These are phyloP conservation scores for Vachellia collinsii DNA, from an alignment of 306 rosid species.

Conservation along the genomic window DNA sequence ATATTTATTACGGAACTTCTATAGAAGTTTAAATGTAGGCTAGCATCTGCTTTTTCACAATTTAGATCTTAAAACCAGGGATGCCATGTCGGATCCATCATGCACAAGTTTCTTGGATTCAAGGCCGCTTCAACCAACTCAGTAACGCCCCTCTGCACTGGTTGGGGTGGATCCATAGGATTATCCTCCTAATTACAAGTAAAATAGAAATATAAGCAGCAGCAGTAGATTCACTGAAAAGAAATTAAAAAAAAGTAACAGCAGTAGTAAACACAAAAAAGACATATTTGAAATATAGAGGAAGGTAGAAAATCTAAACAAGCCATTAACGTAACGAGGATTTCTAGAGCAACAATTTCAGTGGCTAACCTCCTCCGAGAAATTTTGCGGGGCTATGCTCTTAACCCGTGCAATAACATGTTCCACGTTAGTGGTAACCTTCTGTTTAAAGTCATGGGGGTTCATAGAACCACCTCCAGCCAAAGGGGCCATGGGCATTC, in stretches of 20 bases:
- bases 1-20: conserved; percentile 24
- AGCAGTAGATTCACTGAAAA: not conserved
- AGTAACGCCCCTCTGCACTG: conserved; percentile 91
- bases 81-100: conserved; percentile 99
- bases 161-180: conserved; percentile 83
- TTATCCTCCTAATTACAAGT: conserved; percentile 75
- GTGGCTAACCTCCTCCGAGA: conserved; percentile 84
- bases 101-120: conserved; percentile 92
- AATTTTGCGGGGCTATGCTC: conserved; percentile 85
- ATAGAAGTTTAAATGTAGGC: conserved; percentile 19
- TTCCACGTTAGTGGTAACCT: conserved; percentile 85
- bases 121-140: conserved; percentile 97
- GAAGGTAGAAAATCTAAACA: conserved; percentile 7
- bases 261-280: not conserved
- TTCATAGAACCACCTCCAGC: conserved; percentile 81
- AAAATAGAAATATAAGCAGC: conserved; percentile 16
- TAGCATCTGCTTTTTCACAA: not conserved
- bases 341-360: not conserved
- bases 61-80: conserved; percentile 71
- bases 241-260: not conserved
- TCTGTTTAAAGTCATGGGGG: conserved; percentile 84
- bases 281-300: conserved; percentile 9
- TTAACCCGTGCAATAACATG: conserved; percentile 75
- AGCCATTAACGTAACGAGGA: not conserved
- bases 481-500: conserved; percentile 83